Evolutionary conservation across 345 rosid genomes (phyloP), one percentile per base, ranked within the genome.

Genomic region (Citrus inodora): DNA sequence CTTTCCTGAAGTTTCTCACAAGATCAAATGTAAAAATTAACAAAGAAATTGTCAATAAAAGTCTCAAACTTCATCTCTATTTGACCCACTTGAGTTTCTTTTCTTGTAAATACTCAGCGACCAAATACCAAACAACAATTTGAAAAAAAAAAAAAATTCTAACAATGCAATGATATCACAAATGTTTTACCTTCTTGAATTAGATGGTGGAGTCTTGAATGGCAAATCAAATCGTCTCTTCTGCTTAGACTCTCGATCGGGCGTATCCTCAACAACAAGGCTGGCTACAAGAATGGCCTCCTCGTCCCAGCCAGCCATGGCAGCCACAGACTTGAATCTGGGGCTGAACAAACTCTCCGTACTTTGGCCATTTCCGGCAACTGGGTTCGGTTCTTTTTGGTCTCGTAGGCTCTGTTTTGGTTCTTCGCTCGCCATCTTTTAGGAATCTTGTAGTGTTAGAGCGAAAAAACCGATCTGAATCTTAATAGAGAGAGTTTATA

Each of bases 221-320:
- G 48, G 71, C 76, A 80, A 68, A 85, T 76, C 89, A n/a, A 89
- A 82, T 32, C 92, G 93, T 79, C 87, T 91, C 82, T 84, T 90
- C 64, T 85, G 82, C 80, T 90, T 96, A 78, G 79, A 79, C 27
- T 80, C 83, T 42, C 88, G 88, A 76, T 92, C 98, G 1, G 98
- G 98, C 9, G 98, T 92, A 85, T 96, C 99, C 6, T 94, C 98
- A 0, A 94, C 97, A 1, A 90, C 85, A 32, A 92, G 89, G 80
- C 90, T 88, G 24, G 98, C 97, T 6, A 90, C 37, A 2, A 96
- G 71, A 46, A 96, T 88, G 33, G 98, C 90, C 67, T 92, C 97
- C 65, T 92, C 99, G 66, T 96, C 98, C 99, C 99, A 96, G 24
- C 99, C 99, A 19, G 97, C 98, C 97, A 92, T 83, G 82, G 97